Evolutionary conservation across 352 stramenopile species (phyloP), one percentile per base, ranked within the genome.

Genomic region (Plasmopara muralis): DNA sequence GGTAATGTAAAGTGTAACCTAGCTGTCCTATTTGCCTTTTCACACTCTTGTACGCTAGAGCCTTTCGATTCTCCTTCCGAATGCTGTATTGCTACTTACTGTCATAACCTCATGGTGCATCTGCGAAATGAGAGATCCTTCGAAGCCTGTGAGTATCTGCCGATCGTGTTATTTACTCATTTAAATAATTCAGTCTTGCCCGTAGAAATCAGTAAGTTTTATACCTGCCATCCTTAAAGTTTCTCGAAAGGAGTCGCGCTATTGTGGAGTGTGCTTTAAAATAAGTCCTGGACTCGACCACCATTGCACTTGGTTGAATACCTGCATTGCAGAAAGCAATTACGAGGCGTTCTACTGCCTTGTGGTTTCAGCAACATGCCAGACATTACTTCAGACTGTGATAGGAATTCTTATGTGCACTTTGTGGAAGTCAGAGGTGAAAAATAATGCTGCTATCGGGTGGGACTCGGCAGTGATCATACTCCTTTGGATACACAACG

Each of bases 291-390:
- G 80, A 0, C 64, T 93, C 6, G 83, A 93, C 43, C 83, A 93
- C 55, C 83, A 93, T 57, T 93, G 83, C 66, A 90, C 83, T 15
- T 93, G 83, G 81, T 67, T 93, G 46, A 93, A 93, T 56, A 93
- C 83, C 6, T 91, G 83, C 60, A 91, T 93, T 43, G 80, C 72
- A 9, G 78, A 87, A 53, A 82, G 60, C 51, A 90, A 93, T 57
- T 93, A 93, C 60, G 80, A 85, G 46, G 66, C 82, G 5, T 95
- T 95, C 46, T 95, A 89, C 58, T 76, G 64, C 18, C 57, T 95
- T 10, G 81, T 93, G 13, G 54, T 86, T 14, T 66, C 70, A 13
- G 67, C 77, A 38, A 82, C 76, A 25, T 57, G 75, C 9, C 66
- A 89, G 60, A 83, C 74, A 0, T 28, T 78, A 30, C 57, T 85